phyloP scores from a whole-genome alignment of 2,329 filamentous ascomycete species.

The Bipolaris zeicola region DNA sequence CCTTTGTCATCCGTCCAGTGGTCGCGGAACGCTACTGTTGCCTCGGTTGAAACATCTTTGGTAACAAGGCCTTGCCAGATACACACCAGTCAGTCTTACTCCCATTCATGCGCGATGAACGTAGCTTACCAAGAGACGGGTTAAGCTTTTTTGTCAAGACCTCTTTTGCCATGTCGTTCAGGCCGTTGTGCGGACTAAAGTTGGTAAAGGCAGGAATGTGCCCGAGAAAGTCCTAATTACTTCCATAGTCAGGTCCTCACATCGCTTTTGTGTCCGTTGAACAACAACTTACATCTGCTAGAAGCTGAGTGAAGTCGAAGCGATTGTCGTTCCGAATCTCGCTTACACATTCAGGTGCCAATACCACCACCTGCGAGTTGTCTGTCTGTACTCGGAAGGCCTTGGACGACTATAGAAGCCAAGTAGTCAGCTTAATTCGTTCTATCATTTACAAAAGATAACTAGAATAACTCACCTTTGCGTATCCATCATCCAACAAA shows the following conservation, averaged over 20 bases:
- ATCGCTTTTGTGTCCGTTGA: background rate
- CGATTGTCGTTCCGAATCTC: background rate
- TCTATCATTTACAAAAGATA: background rate
- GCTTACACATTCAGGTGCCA: background rate
- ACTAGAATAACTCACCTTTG: background rate
- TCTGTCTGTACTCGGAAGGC: conserved; percentile 1
- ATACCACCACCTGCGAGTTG: conserved; percentile 1
- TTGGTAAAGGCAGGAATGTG: background rate
- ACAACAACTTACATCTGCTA: background rate
- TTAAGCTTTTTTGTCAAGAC: conserved; percentile 1
- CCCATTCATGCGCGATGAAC: background rate
- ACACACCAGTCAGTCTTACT: background rate
- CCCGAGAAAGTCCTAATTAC: background rate
- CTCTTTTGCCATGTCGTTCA: background rate
- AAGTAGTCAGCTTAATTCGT: background rate
- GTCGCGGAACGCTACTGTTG: background rate
- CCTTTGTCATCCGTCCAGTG: background rate
- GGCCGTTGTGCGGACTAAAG: conserved; percentile 2
- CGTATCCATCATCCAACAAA: background rate
- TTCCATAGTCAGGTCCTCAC: background rate
- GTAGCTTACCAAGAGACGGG: background rate
- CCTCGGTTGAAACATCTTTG: conserved; percentile 1
- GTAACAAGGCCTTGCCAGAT: conserved; percentile 1
- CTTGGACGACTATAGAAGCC: background rate
- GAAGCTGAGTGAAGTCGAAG: background rate